phyloP scores from a whole-genome alignment of 2,329 filamentous ascomycete species.

The Rhinocladiella similis region DNA sequence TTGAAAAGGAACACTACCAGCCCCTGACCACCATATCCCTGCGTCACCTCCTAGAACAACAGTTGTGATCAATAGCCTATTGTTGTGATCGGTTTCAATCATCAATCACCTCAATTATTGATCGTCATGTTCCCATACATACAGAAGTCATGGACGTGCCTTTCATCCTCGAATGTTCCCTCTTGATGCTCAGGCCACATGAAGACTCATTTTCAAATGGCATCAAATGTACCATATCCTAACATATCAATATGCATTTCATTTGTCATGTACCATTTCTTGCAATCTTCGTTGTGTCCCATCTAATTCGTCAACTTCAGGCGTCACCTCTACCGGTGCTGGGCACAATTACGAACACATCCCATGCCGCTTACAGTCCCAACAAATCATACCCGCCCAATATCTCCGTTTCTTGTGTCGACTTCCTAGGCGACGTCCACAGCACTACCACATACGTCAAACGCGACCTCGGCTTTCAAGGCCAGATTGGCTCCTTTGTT shows the following conservation, averaged over 20 bases:
- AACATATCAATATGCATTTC: slow-evolving; percentile 6
- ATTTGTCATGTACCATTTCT: neutral
- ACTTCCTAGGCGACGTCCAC: slow-evolving; percentile 28
- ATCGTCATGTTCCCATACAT: neutral
- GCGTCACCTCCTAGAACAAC: neutral
- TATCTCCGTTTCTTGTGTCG: slow-evolving; percentile 16
- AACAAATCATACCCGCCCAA: slow-evolving; percentile 10
- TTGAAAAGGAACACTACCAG: neutral
- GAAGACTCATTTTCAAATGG: neutral
- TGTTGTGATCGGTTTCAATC: neutral
- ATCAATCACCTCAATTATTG: neutral
- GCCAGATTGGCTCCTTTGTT: slow-evolving; percentile 25
- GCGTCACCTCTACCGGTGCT: slow-evolving; percentile 2
- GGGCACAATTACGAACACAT: neutral
- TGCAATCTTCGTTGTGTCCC: slow-evolving; percentile 5
- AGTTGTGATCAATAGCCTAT: neutral
- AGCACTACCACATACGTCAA: slow-evolving; percentile 30
- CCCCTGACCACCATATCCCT: neutral
- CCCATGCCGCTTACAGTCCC: too few relatives aligned
- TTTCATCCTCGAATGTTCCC: neutral
- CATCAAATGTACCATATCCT: neutral
- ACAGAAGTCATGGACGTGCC: neutral
- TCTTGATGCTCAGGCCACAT: neutral
- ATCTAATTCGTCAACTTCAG: slow-evolving; percentile 15
- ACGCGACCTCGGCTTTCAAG: slow-evolving; percentile 30